A percentile compares a stretch with the other conserved stretches of the same genome.
These are phyloP conservation scores for Trifolium subterraneum DNA, from an alignment of 306 rosid genomes.

Conservation along the genomic window DNA sequence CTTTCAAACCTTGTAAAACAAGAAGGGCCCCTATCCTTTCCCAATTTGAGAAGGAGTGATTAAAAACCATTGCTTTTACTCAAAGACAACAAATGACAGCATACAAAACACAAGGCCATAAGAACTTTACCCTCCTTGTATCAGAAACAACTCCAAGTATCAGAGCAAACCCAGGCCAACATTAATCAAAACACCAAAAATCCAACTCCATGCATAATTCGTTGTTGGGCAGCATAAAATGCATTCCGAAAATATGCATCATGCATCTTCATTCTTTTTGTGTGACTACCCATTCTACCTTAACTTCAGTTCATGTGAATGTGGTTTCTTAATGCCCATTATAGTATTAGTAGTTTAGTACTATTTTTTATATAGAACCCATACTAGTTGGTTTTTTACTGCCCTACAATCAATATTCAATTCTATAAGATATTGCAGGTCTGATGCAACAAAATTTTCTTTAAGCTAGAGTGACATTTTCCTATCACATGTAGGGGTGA, in stretches of 20 bases:
- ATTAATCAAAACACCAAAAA: neutral
- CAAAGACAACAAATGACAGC: neutral
- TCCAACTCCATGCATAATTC: neutral
- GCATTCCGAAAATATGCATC: neutral
- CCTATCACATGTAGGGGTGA: neutral
- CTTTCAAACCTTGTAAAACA: neutral
- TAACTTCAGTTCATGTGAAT: neutral
- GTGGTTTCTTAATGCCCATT: neutral
- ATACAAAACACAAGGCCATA: neutral
- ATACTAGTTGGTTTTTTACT: neutral
- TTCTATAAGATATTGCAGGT: neutral
- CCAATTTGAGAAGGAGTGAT: neutral
- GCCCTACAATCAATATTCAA: neutral
- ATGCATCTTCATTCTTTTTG: neutral
- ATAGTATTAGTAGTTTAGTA: neutral
- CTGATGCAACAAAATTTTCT: neutral
- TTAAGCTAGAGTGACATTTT: neutral
- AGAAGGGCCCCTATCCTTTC: neutral
- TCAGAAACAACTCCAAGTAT: neutral
- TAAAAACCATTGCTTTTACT: neutral
- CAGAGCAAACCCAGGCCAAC: neutral
- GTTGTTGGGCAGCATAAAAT: neutral
- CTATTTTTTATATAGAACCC: neutral
- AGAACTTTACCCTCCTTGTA: neutral
- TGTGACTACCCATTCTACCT: constrained; percentile 9